Conservation (phyloP, 2,329 filamentous ascomycete species). For the Colletotrichum ledebouriae region DNA sequence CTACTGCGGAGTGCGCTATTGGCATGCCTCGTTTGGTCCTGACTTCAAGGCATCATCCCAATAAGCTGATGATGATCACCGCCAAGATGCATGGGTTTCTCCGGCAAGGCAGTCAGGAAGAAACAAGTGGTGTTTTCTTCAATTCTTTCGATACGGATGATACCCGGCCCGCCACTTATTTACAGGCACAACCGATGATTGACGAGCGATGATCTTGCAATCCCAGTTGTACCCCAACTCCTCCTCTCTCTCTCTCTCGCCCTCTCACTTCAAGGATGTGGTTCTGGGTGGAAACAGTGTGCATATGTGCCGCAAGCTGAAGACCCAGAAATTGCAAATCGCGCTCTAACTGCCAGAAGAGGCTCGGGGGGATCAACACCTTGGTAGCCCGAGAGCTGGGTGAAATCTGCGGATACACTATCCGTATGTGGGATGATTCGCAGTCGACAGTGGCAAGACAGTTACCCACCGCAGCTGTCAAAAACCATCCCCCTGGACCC, state of each 20-base stretch:
- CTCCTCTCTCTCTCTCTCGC: background rate
- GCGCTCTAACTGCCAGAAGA: background rate
- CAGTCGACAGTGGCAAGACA: too few relatives aligned
- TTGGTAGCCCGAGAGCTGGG: background rate
- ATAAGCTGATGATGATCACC: slow-evolving; percentile 12
- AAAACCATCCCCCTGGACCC: background rate
- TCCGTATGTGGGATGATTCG: too few relatives aligned
- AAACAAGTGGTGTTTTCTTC: slow-evolving; percentile 3
- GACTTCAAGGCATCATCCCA: too few relatives aligned
- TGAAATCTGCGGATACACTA: background rate
- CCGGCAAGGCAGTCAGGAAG: background rate
- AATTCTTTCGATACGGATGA: background rate
- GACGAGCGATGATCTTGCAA: slow-evolving; percentile 9
- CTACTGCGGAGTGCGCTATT: background rate
- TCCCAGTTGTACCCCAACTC: background rate
- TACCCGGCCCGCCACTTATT: background rate
- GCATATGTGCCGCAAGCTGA: background rate
- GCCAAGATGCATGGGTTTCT: slow-evolving; percentile 2
- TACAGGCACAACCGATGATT: slow-evolving; percentile 10
- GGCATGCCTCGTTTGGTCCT: slow-evolving; percentile 3
- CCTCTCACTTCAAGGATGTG: slow-evolving; percentile 4
- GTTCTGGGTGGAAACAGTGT: background rate
- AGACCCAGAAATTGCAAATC: background rate
- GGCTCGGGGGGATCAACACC: background rate
- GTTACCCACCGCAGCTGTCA: background rate